Percentiles rank a stretch among this genome's conserved stretches.
phyloP scores from a whole-genome alignment of 2,329 filamentous ascomycete genomes.

The Diplodia corticola region DNA sequence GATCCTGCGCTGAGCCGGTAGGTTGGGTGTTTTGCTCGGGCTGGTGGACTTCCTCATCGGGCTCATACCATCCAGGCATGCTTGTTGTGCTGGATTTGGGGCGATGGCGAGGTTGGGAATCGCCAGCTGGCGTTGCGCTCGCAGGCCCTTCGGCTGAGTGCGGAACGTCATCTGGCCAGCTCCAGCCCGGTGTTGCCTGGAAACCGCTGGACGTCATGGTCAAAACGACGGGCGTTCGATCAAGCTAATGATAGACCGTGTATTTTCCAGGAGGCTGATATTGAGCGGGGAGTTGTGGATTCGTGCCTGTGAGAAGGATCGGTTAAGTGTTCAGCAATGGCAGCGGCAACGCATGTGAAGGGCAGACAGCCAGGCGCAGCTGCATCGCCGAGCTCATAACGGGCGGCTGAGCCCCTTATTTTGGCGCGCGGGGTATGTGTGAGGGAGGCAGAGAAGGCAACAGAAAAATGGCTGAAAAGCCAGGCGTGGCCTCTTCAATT shows the following conservation, averaged over 20 bases:
- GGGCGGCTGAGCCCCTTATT: slow-evolving; percentile 7
- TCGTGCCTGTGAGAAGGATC: not conserved
- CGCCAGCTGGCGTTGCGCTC: not conserved
- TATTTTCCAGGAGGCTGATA: not conserved
- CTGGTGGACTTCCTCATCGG: slow-evolving; percentile 24
- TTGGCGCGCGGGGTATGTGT: slow-evolving; percentile 2
- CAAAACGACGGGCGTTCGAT: not conserved
- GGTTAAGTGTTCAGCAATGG: slow-evolving; percentile 1
- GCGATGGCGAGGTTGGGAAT: slow-evolving; percentile 7
- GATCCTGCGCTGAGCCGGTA: slow-evolving; percentile 4
- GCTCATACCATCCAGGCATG: slow-evolving; percentile 17
- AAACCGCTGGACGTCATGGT: slow-evolving; percentile 46
- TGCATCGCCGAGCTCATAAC: slow-evolving; percentile 18
- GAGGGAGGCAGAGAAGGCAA: not conserved
- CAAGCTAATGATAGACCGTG: not conserved
- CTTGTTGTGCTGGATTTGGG: not conserved
- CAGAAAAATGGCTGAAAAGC: not conserved
- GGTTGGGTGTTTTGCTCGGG: slow-evolving; percentile 12
- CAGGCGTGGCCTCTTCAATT: slow-evolving; percentile 22
- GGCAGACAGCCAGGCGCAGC: not conserved
- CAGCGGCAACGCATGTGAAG: not conserved
- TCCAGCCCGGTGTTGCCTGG: slow-evolving; percentile 46
- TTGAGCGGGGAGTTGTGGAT: not conserved
- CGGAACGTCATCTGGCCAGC: slow-evolving; percentile 49
- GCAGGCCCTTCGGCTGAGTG: slow-evolving; percentile 26